Evolutionary conservation across 2,329 filamentous ascomycete species (phyloP), one percentile per base, ranked within the genome.

Genomic region (Talaromyces funiculosus): DNA sequence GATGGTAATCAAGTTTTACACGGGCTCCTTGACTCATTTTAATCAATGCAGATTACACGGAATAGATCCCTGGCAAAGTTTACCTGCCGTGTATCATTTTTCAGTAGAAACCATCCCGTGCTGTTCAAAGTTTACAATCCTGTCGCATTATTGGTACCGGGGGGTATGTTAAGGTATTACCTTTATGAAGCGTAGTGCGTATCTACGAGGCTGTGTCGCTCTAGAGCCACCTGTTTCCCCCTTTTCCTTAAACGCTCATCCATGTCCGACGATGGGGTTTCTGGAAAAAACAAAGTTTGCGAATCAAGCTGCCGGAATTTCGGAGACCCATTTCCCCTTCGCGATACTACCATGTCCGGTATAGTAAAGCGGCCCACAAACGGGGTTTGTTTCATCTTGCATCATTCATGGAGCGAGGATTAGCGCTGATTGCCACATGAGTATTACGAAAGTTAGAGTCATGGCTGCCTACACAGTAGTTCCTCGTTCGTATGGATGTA

Each of bases 241-340:
- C 31, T 57, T 57, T 57, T 57, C 18, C 18, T 47, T 38, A 20
- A 3, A 22, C 18, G 4, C 14, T 10, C 29, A 16, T 40, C 10
- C 20, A 54, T 18, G 33, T 38, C 14, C 7, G 42, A 29, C 24
- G 26, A 55, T 42, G 53, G 53, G 31, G 53, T 37, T 55, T 55
- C 53, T 55, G 37, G 53, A 55, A 55, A 31, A 42, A 55, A 42
- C 20, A 55, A 55, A 55, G 53, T 38, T 57, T 24, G 54, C 18
- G 9, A 45, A 18, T 45, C 40, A 35, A 26, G 40, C 20, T 45
- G 26, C 38, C 54, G 24, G 54, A 26, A 33, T 22, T 35, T 57
- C 54, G 54, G 54, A 43, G 54, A 35, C n/a, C 38, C 40, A 33
- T 31, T n/a, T 35, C n/a, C 29, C 20, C n/a, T 57, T 45, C 20